Evolutionary conservation across 2,329 filamentous ascomycete species (phyloP).

Genomic region (Magnaporthiopsis incrustans): DNA sequence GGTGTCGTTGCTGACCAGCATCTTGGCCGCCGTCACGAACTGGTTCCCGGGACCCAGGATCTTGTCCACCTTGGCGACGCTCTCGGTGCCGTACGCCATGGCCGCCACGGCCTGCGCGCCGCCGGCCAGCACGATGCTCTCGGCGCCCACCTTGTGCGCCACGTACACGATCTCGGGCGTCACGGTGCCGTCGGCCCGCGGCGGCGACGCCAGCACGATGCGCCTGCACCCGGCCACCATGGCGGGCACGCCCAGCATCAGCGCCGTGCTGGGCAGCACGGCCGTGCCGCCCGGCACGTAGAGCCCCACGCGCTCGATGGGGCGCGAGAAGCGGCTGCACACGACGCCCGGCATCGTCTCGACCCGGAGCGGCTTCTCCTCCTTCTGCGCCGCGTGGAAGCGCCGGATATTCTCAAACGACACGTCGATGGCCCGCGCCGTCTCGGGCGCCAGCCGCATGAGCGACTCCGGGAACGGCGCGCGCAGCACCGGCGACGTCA

Average conservation of each 20-base stretch:
- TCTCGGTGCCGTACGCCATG: constrained; percentile 95
- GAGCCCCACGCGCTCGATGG: constrained; percentile 91
- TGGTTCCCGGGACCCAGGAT: constrained; percentile 96
- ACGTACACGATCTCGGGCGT: constrained; percentile 97
- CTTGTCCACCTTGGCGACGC: constrained; percentile 94
- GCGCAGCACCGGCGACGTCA: constrained; percentile 80
- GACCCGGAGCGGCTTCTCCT: constrained; percentile 71
- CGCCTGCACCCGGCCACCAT: constrained; percentile 96
- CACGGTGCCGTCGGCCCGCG: constrained; percentile 78
- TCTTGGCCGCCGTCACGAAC: constrained; percentile 97
- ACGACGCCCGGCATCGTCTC: constrained; percentile 98
- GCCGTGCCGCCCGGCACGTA: constrained; percentile 96
- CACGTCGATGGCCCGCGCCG: constrained; percentile 82
- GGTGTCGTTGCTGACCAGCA: constrained; percentile 96
- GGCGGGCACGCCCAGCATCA: constrained; percentile 96
- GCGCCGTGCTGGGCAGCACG: constrained; percentile 90
- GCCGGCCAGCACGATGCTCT: constrained; percentile 91
- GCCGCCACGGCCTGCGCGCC: constrained; percentile 94
- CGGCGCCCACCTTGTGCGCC: constrained; percentile 91
- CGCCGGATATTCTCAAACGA: constrained; percentile 91
- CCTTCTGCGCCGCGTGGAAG: constrained; percentile 88
- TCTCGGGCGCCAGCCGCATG: constrained; percentile 80
- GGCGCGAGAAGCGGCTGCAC: constrained; percentile 84
- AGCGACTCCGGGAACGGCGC: constrained; percentile 80
- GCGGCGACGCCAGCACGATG: constrained; percentile 88